phyloP scores from a whole-genome alignment of 495 filamentous ascomycete genomes.

The Trypethelium eluteriae region DNA sequence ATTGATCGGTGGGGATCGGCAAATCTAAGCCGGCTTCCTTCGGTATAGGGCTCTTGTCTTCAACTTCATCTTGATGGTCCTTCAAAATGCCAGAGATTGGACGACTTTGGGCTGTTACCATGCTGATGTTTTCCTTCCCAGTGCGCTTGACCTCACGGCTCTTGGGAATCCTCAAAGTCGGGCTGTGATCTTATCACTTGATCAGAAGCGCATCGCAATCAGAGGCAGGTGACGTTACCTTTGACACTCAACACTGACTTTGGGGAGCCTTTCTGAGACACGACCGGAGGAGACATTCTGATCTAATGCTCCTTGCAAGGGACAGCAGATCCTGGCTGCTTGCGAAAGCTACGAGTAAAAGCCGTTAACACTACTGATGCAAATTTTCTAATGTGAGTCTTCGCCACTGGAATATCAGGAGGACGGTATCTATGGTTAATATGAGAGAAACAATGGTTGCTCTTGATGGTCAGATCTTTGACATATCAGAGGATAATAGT shows the following conservation, averaged over 20 bases:
- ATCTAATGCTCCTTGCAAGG: not conserved
- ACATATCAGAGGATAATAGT: not conserved
- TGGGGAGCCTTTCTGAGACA: not conserved
- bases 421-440: not conserved
- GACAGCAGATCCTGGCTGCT: too few relatives aligned
- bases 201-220: not conserved
- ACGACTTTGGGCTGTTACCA: not conserved
- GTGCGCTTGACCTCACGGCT: not conserved
- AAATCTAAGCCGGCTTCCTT: slow-evolving; percentile 7
- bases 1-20: not conserved
- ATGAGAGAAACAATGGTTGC: slow-evolving; percentile 5
- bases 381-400: too few relatives aligned
- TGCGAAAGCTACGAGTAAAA: not conserved
- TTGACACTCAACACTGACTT: not conserved
- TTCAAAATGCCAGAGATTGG: not conserved
- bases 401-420: too few relatives aligned
- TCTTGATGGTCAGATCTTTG: not conserved
- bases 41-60: not conserved
- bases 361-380: not conserved
- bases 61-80: not conserved
- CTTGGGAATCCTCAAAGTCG: not conserved
- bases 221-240: not conserved
- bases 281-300: not conserved
- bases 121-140: not conserved
- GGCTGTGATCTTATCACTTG: not conserved